Base-by-base conservation (phyloP, 2,329 filamentous ascomycete genomes). In the Fragosphaeria purpurea region DNA sequence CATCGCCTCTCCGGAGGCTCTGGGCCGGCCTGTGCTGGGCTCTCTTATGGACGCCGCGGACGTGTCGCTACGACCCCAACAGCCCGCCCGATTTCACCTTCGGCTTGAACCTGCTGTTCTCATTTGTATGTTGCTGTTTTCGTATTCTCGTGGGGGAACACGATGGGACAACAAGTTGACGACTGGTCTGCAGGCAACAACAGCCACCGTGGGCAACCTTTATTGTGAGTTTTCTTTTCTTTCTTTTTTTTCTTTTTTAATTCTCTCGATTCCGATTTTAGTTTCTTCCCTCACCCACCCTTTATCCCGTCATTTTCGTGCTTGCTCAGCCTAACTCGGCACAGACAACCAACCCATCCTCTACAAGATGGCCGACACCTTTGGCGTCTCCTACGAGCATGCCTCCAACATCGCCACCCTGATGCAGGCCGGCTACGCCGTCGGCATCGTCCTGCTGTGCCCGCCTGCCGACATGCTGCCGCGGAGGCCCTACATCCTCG, bases 371-470 rank as follows among this genome's bases (percentile, higher is more conserved):
- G 86, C 87, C 0, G 63, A 72, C 8, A 82, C 85, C 12, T 91
- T 93, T 60, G 60, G 75, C 48, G 82, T 91, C 45, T 75, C 73
- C 7, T 84, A 88, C 59, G 85, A 88, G 59, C 71, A 75, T 49
- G 80, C 86, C 0, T 76, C 76, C 1, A 67, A 72, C 41, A 80
- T 91, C 31, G 85, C 87, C 1, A 91, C 87, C 0, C 68, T 89
- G 42, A 81, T 86, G 65, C 88, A 93, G 63, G 83, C 85, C 2
- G 87, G 87, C 1, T 93, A 93, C 65, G 86, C 86, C 1, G 73
- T 72, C 0, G 86, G 87, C 0, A 62, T 93, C 22, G 66, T 91
- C 12, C 80, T 91, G 54, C 68, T 93, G 8, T 87, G 86, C 60
- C 87, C 88, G 0, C 63, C 90, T 1, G 87, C 86, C 0, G 88